Evolutionary conservation across 805 yeast genomes (phyloP).

Genomic region (Starmerella roubikii): DNA sequence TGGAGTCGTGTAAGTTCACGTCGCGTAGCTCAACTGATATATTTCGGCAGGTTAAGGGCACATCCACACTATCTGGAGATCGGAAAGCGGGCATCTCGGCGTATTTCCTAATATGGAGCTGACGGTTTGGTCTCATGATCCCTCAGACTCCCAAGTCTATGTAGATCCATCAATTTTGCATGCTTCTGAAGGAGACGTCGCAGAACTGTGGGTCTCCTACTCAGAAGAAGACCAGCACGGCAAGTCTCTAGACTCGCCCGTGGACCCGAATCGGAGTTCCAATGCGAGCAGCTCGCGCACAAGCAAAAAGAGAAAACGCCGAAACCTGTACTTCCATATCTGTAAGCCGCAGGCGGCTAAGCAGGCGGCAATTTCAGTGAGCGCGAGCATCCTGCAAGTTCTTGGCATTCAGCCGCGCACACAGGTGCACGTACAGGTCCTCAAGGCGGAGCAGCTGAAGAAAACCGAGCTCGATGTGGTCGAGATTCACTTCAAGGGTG

Average conservation of each 20-base stretch:
- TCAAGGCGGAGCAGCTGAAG: conserved; percentile 21
- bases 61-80: too few relatives aligned
- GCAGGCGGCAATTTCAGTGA: conserved; percentile 12
- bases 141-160: conserved; percentile 45
- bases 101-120: conserved; percentile 1
- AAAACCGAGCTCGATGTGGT: conserved; percentile 56
- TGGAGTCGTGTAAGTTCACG: too few relatives aligned
- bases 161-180: conserved; percentile 53
- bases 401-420: conserved; percentile 58
- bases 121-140: conserved; percentile 47
- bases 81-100: too few relatives aligned
- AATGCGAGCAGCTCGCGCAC: not conserved
- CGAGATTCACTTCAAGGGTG: conserved; percentile 69
- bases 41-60: too few relatives aligned
- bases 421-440: conserved; percentile 43
- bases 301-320: conserved; percentile 1
- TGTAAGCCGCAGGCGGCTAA: conserved; percentile 12
- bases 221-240: not conserved
- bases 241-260: too few relatives aligned
- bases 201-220: conserved; percentile 33
- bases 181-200: conserved; percentile 59
- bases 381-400: conserved; percentile 13
- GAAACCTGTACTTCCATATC: conserved; percentile 21
- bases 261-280: too few relatives aligned
- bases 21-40: too few relatives aligned